phyloP scores from a whole-genome alignment of 768 basidiomycete genomes.

The Auricularia sp. region DNA sequence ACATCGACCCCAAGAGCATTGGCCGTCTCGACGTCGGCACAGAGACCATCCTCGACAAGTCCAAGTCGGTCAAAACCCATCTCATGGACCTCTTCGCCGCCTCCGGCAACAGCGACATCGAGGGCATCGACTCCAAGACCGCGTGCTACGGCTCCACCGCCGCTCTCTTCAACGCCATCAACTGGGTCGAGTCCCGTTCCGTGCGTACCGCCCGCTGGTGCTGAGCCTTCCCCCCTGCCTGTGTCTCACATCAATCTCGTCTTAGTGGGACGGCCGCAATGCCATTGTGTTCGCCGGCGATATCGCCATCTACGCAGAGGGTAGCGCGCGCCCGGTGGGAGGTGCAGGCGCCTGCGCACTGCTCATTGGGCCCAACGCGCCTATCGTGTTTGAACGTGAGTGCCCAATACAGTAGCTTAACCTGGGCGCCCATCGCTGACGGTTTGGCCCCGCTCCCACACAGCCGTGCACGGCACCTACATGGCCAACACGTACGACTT shows the following conservation, averaged over 20 bases:
- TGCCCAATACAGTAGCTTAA: constrained; percentile 11
- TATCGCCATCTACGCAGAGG: constrained; percentile 97
- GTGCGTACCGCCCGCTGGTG: not conserved
- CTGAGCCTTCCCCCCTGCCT: not conserved
- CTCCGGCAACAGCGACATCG: constrained; percentile 90
- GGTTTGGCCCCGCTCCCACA: constrained; percentile 4
- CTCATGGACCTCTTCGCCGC: constrained; percentile 96
- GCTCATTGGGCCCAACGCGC: constrained; percentile 93
- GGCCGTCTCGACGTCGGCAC: constrained; percentile 98
- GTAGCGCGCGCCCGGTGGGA: constrained; percentile 87
- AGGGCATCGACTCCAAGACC: constrained; percentile 98
- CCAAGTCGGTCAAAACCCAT: constrained; percentile 95
- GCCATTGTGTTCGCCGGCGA: constrained; percentile 96
- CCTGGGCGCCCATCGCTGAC: not conserved
- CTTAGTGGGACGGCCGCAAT: constrained; percentile 85
- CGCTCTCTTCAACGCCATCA: constrained; percentile 95
- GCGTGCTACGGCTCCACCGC: constrained; percentile 99
- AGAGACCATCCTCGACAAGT: constrained; percentile 99
- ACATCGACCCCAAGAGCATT: constrained; percentile 91
- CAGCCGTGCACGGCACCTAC: constrained; percentile 91
- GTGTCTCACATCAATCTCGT: not conserved
- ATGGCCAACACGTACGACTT: constrained; percentile 99
- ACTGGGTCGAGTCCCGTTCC: constrained; percentile 92
- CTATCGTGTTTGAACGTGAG: constrained; percentile 90
- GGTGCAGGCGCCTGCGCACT: constrained; percentile 94